Percentiles rank a stretch among this genome's conserved stretches.
Conservation (phyloP, 345 rosid species). For the Nephelium lappaceum region DNA sequence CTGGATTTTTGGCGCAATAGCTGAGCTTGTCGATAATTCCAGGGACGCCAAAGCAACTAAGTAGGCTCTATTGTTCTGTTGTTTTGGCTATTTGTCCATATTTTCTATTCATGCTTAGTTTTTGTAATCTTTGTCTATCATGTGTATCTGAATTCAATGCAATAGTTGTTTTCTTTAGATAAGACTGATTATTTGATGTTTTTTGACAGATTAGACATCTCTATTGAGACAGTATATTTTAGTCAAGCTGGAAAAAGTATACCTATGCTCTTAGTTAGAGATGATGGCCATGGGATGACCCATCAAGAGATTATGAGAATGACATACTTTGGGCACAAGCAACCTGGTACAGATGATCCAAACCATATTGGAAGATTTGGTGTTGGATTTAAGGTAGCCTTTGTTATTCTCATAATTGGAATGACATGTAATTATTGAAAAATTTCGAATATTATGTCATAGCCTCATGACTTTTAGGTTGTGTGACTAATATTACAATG, state of each 20-base stretch:
- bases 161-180: slow-evolving; percentile 5
- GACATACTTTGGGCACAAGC: slow-evolving; percentile 42
- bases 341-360: slow-evolving; percentile 33
- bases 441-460: neutral
- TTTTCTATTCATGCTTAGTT: neutral
- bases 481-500: neutral
- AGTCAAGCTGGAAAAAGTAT: slow-evolving; percentile 30
- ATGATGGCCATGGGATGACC: slow-evolving; percentile 42
- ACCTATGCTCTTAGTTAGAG: slow-evolving; percentile 41
- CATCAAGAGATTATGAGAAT: slow-evolving; percentile 39
- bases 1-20: slow-evolving; percentile 46
- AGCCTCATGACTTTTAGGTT: no score
- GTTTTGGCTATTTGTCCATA: neutral
- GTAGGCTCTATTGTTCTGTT: slow-evolving; percentile 12
- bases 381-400: slow-evolving; percentile 44
- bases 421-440: neutral
- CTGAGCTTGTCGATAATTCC: slow-evolving; percentile 46
- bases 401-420: neutral
- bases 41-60: slow-evolving; percentile 37
- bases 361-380: slow-evolving; percentile 41
- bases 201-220: slow-evolving; percentile 36
- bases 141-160: neutral
- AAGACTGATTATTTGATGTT: neutral
- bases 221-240: slow-evolving; percentile 33
- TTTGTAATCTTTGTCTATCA: neutral